These are phyloP conservation scores for Holtermannia corniformis DNA, from an alignment of 768 basidiomycete species.

Conservation along the genomic window DNA sequence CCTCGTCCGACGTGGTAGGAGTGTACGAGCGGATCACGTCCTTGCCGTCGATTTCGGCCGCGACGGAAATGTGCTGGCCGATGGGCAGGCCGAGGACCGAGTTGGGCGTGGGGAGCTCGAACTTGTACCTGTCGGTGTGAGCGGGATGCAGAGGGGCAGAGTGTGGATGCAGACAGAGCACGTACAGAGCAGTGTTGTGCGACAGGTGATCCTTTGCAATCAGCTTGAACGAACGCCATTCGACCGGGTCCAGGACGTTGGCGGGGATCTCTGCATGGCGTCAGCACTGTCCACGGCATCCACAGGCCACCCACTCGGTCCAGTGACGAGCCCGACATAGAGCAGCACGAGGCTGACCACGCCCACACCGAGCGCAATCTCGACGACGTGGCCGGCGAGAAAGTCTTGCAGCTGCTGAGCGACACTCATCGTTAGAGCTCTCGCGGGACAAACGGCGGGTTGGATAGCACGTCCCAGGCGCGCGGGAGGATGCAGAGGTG, in stretches of 20 bases:
- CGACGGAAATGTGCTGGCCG: conserved; percentile 90
- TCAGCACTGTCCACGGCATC: neutral
- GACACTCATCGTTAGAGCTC: neutral
- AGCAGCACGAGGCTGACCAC: neutral
- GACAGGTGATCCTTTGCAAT: conserved; percentile 72
- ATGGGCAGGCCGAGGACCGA: conserved; percentile 86
- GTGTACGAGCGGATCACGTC: conserved; percentile 86
- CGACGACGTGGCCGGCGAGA: neutral
- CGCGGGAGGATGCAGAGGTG: neutral
- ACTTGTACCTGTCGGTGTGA: conserved; percentile 64
- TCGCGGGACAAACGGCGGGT: too few species aligned
- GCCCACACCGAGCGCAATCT: neutral
- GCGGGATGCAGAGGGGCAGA: neutral
- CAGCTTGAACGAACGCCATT: conserved; percentile 76
- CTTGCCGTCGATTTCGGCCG: conserved; percentile 86
- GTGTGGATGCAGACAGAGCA: conserved; percentile 3
- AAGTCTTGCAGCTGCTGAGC: neutral
- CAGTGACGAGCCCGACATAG: neutral
- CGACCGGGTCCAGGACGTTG: conserved; percentile 34
- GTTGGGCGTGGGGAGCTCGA: conserved; percentile 62
- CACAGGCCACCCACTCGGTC: neutral
- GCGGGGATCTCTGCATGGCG: neutral
- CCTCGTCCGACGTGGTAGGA: conserved; percentile 85
- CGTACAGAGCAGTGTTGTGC: conserved; percentile 90
- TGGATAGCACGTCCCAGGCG: neutral